Evolutionary conservation across 1,284 basidiomycete genomes (phyloP).

Genomic region (Boletus calvinii): DNA sequence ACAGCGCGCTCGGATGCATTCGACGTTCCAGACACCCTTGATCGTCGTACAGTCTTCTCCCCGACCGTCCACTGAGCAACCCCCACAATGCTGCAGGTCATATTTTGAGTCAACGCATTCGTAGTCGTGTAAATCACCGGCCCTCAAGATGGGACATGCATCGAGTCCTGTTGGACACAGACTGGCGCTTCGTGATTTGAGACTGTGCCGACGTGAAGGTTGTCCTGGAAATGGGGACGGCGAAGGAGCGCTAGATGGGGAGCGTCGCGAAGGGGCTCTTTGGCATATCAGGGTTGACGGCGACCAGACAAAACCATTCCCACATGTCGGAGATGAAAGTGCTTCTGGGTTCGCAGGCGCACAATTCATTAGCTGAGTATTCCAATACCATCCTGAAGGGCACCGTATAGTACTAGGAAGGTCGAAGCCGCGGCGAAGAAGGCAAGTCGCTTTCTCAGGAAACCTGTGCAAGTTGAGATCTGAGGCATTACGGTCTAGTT

Average conservation of each 20-base stretch:
- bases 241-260: background rate
- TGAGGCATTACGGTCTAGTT: background rate
- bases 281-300: conserved; percentile 13
- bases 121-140: conserved; percentile 44
- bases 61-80: conserved; percentile 59
- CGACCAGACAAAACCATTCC: conserved; percentile 10
- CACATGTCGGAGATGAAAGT: conserved; percentile 3
- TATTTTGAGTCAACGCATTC: conserved; percentile 60
- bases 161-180: conserved; percentile 48
- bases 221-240: conserved; percentile 13
- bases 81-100: conserved; percentile 70
- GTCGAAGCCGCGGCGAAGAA: conserved; percentile 6
- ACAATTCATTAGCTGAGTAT: conserved; percentile 5
- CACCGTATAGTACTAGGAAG: conserved; percentile 5
- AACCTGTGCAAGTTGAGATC: conserved; percentile 14
- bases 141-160: conserved; percentile 58
- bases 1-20: conserved; percentile 50
- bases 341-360: conserved; percentile 13
- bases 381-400: conserved; percentile 24
- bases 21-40: conserved; percentile 61
- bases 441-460: conserved; percentile 13
- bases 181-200: conserved; percentile 39
- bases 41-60: conserved; percentile 75
- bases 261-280: conserved; percentile 2
- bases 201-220: background rate